Conservation (phyloP, 169 alveolate species). For the Plasmodium yoelii region DNA sequence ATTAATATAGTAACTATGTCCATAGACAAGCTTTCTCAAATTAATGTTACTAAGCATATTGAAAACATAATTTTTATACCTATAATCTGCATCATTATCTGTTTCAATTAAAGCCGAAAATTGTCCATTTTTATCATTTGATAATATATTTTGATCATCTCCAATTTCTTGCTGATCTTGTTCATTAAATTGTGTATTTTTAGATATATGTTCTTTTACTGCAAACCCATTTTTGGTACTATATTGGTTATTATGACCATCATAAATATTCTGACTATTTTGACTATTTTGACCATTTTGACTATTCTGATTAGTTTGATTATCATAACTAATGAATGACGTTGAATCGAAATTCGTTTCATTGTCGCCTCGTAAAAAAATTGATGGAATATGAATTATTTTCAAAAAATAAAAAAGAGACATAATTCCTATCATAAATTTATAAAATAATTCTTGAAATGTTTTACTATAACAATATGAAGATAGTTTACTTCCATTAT, state of each 20-base stretch:
- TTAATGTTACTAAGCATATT: slow-evolving; percentile 37
- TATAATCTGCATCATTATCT: not conserved
- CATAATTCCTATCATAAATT: slow-evolving; percentile 39
- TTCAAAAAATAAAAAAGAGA: slow-evolving; percentile 64
- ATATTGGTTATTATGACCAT: not conserved
- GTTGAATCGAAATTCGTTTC: slow-evolving; percentile 1
- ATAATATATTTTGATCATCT: not conserved
- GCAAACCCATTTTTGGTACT: not conserved
- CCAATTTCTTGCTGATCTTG: not conserved
- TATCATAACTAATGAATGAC: not conserved
- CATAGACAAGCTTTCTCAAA: slow-evolving; percentile 35
- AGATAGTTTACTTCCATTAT: not conserved
- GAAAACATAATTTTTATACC: slow-evolving; percentile 48
- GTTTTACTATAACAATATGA: slow-evolving; percentile 18
- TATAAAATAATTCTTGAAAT: slow-evolving; percentile 55
- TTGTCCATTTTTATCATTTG: not conserved
- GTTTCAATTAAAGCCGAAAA: not conserved
- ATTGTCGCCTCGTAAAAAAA: slow-evolving; percentile 34
- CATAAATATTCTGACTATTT: not conserved
- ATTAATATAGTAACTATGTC: slow-evolving; percentile 14
- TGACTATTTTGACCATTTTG: not conserved
- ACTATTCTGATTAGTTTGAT: not conserved
- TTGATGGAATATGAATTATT: slow-evolving; percentile 47
- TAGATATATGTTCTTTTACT: not conserved
- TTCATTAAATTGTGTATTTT: not conserved